Base-by-base conservation (phyloP, 768 basidiomycete genomes). In the Butyriboletus loyo region DNA sequence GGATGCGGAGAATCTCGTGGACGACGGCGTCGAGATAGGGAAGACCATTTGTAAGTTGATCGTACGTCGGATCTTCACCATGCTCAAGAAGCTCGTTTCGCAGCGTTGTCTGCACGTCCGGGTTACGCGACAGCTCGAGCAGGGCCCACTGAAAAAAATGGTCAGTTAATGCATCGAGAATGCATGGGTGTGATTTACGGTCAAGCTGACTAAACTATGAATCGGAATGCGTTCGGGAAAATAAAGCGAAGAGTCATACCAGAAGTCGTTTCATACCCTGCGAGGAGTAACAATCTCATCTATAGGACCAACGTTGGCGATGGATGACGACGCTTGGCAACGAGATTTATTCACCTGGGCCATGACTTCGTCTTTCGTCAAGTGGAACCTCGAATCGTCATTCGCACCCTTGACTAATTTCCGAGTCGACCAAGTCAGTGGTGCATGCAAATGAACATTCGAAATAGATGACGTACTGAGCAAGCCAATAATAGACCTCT, bases 11-110 rank as follows among this genome's bases (percentile, higher is more conserved):
- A 2, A 65, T 66, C 60, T 81, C 80, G 32, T 73, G 73, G 1
- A 75, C 72, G 7, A 79, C 68, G 40, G 78, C 76, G 54, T 84
- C 80, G 7, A 84, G 77, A 60, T 79, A 82, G 1, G 82, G 82
- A 10, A 86, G 65, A 22, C 49, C 67, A 2, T 74, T 73, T 8
- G 67, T 72, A 1, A 85, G 69, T 55, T 82, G 75, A 22, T 84
- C 82, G 65, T 76, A 82, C 4, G 75, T 77, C 10, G 82, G 81
- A 55, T 84, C 83, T 22, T 52, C 37, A 5, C 58, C 65, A 44
- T 77, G 76, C 19, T 68, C 60, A 5, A 69, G 52, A 15, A 85
- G 71, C 44, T 85, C 82, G 2, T 75, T 69, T 35, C 83, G 75
- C 6, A 84, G 64, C 40, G 69, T 76, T 19, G 67, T 60, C 62